Conservation (phyloP, 2,329 filamentous ascomycete species). For the Dothideomycetes sp. region DNA sequence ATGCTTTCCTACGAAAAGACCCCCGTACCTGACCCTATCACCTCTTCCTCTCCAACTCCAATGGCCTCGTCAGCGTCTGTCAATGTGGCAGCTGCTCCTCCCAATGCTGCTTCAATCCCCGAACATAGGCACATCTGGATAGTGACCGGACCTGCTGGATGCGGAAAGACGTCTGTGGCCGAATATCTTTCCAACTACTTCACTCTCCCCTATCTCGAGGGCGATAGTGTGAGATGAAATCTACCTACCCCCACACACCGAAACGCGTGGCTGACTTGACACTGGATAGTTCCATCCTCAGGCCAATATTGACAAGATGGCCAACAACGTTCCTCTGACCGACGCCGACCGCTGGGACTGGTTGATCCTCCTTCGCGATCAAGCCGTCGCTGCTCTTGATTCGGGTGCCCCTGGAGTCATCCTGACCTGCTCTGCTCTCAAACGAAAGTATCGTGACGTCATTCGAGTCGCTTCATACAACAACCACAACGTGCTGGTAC, state of each 20-base stretch:
- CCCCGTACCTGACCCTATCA: constrained; percentile 3
- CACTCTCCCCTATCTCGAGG: constrained; percentile 40
- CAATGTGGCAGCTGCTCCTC: background rate
- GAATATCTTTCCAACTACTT: constrained; percentile 36
- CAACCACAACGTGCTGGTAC: constrained; percentile 45
- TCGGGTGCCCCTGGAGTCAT: constrained; percentile 54
- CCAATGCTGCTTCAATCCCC: constrained; percentile 6
- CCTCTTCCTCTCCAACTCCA: constrained; percentile 1
- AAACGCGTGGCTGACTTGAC: constrained; percentile 6
- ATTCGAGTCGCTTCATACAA: constrained; percentile 41
- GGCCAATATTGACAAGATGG: constrained; percentile 70
- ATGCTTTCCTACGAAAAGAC: constrained; percentile 13
- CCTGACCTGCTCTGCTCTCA: constrained; percentile 89
- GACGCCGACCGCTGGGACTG: constrained; percentile 97
- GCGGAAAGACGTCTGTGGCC: constrained; percentile 46
- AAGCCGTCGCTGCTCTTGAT: constrained; percentile 31
- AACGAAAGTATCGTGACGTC: constrained; percentile 87
- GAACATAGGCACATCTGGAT: constrained; percentile 42
- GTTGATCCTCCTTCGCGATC: constrained; percentile 51
- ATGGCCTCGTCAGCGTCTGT: background rate
- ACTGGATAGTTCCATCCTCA: constrained; percentile 39
- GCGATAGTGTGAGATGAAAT: constrained; percentile 37
- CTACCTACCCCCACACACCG: background rate
- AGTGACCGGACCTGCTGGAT: constrained; percentile 45
- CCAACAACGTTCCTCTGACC: constrained; percentile 69